Evolutionary conservation across 2,329 filamentous ascomycete species (phyloP).

Genomic region (Arthrobotrys iridis): DNA sequence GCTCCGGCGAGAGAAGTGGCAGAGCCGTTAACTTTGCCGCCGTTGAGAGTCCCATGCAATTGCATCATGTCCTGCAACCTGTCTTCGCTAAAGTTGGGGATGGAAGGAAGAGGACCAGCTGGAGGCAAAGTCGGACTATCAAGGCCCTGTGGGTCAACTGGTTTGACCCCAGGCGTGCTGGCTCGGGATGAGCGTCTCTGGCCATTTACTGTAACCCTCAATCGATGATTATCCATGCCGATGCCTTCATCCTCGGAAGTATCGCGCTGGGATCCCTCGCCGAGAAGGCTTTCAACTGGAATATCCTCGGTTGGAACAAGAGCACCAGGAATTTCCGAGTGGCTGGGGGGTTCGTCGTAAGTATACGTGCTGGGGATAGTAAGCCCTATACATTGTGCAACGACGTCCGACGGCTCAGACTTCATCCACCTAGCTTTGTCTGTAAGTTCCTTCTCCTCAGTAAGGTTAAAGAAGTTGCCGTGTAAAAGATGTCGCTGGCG

Average conservation of each 20-base stretch:
- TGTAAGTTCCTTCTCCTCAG: constrained; percentile 79
- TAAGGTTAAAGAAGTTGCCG: constrained; percentile 84
- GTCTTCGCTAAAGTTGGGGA: constrained; percentile 64
- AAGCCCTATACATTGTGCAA: constrained; percentile 79
- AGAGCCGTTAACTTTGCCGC: constrained; percentile 48
- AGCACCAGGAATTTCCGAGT: constrained; percentile 62
- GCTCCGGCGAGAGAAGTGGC: constrained; percentile 37
- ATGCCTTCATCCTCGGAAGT: constrained; percentile 54
- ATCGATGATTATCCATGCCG: constrained; percentile 48
- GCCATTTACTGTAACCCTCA: constrained; percentile 12
- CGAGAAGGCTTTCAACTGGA: constrained; percentile 59
- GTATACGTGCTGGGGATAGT: constrained; percentile 61
- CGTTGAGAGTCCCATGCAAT: constrained; percentile 70
- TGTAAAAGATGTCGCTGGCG: constrained; percentile 78
- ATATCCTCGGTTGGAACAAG: constrained; percentile 61
- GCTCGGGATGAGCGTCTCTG: constrained; percentile 32
- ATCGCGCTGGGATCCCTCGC: constrained; percentile 51
- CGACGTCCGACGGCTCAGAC: constrained; percentile 80
- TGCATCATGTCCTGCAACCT: constrained; percentile 71
- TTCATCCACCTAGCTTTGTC: constrained; percentile 82
- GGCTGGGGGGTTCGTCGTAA: constrained; percentile 28
- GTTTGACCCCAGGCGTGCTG: constrained; percentile 46
- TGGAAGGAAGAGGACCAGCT: constrained; percentile 62
- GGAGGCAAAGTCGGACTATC: constrained; percentile 74
- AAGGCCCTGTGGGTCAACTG: constrained; percentile 19